These are phyloP conservation scores for Alternaria sp. DNA, from an alignment of 2,329 filamentous ascomycete species.

Conservation along the genomic window DNA sequence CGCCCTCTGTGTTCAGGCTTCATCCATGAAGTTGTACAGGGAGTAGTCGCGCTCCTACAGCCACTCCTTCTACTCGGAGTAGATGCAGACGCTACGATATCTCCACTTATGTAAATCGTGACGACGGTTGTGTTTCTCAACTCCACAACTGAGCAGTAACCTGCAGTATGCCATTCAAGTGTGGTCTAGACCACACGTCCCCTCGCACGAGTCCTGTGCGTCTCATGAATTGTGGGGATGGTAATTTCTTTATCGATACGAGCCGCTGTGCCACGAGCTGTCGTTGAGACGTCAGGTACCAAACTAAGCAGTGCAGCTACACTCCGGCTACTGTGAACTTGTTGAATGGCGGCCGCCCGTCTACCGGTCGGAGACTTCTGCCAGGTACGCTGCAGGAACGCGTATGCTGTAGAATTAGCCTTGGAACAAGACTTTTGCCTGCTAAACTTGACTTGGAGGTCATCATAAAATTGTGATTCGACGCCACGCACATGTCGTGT, in stretches of 20 bases:
- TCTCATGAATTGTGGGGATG: slow-evolving; percentile 6
- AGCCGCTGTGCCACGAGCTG: not conserved
- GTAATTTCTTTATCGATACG: slow-evolving; percentile 3
- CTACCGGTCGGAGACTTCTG: not conserved
- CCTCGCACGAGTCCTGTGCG: not conserved
- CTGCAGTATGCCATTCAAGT: not conserved
- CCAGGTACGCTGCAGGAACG: not conserved
- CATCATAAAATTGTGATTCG: not conserved
- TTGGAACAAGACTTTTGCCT: not conserved
- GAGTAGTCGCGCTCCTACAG: not conserved
- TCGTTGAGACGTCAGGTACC: not conserved
- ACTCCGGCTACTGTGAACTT: slow-evolving; percentile 1
- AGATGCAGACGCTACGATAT: not conserved
- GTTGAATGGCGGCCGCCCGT: not conserved
- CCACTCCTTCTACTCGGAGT: not conserved
- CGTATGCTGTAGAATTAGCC: not conserved
- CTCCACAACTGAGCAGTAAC: not conserved
- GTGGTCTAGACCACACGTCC: slow-evolving; percentile 4
- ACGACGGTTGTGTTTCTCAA: not conserved
- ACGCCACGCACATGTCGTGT: not conserved
- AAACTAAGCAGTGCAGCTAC: not conserved
- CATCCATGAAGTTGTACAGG: not conserved
- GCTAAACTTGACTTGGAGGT: not conserved
- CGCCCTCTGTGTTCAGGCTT: not conserved
- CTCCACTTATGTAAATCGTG: not conserved